Evolutionary conservation across 441 rosid genomes (phyloP).

Genomic region (Syzygium malaccense): DNA sequence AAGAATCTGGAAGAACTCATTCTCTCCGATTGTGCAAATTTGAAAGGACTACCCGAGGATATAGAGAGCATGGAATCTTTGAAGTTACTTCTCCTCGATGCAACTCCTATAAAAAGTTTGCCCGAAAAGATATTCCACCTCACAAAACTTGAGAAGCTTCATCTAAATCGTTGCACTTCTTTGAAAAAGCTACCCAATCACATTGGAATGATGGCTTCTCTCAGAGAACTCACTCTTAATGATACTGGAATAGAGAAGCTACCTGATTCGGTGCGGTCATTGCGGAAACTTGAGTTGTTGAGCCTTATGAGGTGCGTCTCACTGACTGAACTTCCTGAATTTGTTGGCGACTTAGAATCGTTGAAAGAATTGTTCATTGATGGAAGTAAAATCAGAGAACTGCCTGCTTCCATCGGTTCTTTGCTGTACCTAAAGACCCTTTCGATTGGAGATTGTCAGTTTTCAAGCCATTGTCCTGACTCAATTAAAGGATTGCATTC

Average conservation of each 20-base stretch:
- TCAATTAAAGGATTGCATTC: conserved; percentile 35
- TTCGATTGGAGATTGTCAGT: conserved; percentile 26
- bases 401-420: conserved; percentile 30
- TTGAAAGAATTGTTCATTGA: conserved; percentile 18
- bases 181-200: conserved; percentile 30
- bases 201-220: conserved; percentile 29
- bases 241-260: conserved; percentile 25
- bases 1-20: conserved; percentile 35
- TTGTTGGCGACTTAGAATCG: conserved; percentile 24
- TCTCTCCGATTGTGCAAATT: conserved; percentile 38
- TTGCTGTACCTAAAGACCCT: conserved; percentile 27
- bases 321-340: conserved; percentile 34
- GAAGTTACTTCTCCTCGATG: conserved; percentile 40
- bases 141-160: conserved; percentile 38
- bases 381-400: conserved; percentile 21
- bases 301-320: conserved; percentile 28
- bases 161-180: conserved; percentile 26
- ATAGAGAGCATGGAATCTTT: conserved; percentile 41
- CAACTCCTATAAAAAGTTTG: conserved; percentile 35
- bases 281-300: conserved; percentile 39
- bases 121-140: conserved; percentile 38
- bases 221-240: conserved; percentile 33
- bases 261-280: conserved; percentile 38
- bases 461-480: conserved; percentile 27
- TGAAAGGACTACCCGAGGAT: conserved; percentile 39